These are phyloP conservation scores for Mollisiaceae sp. DNA, from an alignment of 2,329 filamentous ascomycete species.

Conservation along the genomic window DNA sequence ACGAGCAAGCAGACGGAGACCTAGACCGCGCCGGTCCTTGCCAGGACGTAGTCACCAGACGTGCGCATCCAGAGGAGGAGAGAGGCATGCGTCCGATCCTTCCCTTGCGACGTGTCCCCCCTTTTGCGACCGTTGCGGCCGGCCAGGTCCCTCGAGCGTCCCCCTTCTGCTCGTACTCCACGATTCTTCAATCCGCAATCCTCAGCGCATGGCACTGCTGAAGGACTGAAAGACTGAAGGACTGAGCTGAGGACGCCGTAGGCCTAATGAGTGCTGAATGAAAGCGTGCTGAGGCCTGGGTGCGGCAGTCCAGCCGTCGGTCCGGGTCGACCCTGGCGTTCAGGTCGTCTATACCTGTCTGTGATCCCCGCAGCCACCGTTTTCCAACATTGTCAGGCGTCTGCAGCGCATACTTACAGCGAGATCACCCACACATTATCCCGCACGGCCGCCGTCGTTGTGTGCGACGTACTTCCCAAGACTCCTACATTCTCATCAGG, in stretches of 20 bases:
- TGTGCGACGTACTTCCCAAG: neutral
- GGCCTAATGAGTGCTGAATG: too few relatives aligned
- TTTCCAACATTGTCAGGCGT: constrained; percentile 1
- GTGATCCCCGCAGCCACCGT: constrained; percentile 7
- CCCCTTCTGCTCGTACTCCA: neutral
- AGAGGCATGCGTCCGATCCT: neutral
- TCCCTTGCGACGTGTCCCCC: neutral
- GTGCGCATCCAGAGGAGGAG: neutral
- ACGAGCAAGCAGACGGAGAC: too few relatives aligned
- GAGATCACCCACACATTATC: constrained; percentile 7
- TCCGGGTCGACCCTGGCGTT: constrained; percentile 11
- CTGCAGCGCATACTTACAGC: constrained; percentile 15
- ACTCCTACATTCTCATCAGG: neutral
- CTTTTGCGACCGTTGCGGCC: neutral
- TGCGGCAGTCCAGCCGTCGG: constrained; percentile 14
- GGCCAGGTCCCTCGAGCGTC: neutral
- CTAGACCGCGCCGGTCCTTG: neutral
- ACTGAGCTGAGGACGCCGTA: too few relatives aligned
- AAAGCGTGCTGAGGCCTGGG: neutral
- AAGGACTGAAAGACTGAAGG: too few relatives aligned
- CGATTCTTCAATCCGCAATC: neutral
- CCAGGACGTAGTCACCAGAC: too few relatives aligned
- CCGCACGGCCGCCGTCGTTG: neutral
- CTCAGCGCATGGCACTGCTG: neutral
- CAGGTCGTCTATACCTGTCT: constrained; percentile 8